A percentile compares a stretch with the other conserved stretches of the same genome.
phyloP scores from a whole-genome alignment of 352 stramenopile genomes.

The Peronospora farinosa region DNA sequence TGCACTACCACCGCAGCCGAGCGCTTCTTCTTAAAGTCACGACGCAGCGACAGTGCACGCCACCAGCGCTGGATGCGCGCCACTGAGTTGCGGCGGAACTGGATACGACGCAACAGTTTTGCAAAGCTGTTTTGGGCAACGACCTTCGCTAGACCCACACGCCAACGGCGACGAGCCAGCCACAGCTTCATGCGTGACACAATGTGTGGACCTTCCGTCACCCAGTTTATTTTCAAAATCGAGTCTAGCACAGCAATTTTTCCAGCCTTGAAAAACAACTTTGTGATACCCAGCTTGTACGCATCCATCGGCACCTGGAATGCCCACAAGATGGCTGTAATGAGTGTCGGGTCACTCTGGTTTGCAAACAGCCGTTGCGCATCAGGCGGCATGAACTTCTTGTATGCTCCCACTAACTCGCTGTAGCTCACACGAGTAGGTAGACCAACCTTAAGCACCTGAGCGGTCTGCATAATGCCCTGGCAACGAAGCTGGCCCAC shows the following conservation, averaged over 20 bases:
- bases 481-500: conserved; percentile 86
- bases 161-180: conserved; percentile 77
- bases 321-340: conserved; percentile 84
- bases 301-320: conserved; percentile 83
- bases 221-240: conserved; percentile 85
- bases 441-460: conserved; percentile 87
- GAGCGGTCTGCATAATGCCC: conserved; percentile 84
- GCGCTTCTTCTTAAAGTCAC: conserved; percentile 80
- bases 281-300: conserved; percentile 84
- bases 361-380: conserved; percentile 69
- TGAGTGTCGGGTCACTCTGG: conserved; percentile 82
- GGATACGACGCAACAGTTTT: conserved; percentile 48
- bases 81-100: conserved; percentile 48
- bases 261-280: conserved; percentile 89
- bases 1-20: conserved; percentile 66
- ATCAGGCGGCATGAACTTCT: conserved; percentile 63
- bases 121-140: conserved; percentile 62
- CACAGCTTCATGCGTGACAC: conserved; percentile 76
- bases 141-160: conserved; percentile 77
- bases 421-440: conserved; percentile 88
- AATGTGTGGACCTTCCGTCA: conserved; percentile 80
- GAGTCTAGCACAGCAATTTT: conserved; percentile 87
- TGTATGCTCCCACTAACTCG: conserved; percentile 82
- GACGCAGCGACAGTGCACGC: conserved; percentile 62
- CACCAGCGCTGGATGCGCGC: conserved; percentile 80